Evolutionary conservation across 345 rosid species (phyloP), one percentile per base, ranked within the genome.

Genomic region (Moricandia moricandioides): DNA sequence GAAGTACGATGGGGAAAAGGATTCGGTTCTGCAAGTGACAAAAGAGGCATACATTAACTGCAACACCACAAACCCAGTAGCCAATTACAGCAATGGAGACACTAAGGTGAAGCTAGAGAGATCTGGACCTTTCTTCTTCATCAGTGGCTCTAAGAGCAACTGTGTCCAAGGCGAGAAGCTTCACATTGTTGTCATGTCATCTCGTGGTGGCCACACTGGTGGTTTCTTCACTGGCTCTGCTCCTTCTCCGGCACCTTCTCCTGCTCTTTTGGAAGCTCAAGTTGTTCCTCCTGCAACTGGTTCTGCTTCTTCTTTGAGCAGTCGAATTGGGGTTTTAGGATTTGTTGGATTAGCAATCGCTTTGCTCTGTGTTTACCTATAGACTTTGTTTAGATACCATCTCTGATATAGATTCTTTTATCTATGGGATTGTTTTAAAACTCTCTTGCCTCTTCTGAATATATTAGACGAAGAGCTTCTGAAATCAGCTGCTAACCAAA

Each of bases 1-100:
- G 91, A 89, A 85, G 70, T 91, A 86, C 45, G 88, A 92, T 49
- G 80, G 84, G 4, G 82, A 70, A n/a, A 87, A 84, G 39, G 97
- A 95, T 73, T 81, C 81, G 1, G 81, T 72, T 61, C 64, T 81
- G 8, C 78, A 72, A 62, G 78, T 81, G 72, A 81, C 80, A 7
- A 77, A 77, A 8, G 70, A 81, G 1, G 75, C 80, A 0, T 81
- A 81, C 55, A 63, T 76, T 16, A 77, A 21, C 65, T 81, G 81
- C 45, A 81, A 81, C 75, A 81, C 72, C 0, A 67, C 78, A 35
- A 76, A 69, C 24, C 83, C 83, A 54, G 66, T 56, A 62, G 78
- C 78, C 2, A 64, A 16, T 9, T 72, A 72, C 72, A 76, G 59
- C 61, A 58, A 57, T 30, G 83, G 74, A 26, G 75, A 57, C 37